These are phyloP conservation scores for Lathyrus tuberosus DNA, from an alignment of 306 rosid genomes.

Conservation along the genomic window DNA sequence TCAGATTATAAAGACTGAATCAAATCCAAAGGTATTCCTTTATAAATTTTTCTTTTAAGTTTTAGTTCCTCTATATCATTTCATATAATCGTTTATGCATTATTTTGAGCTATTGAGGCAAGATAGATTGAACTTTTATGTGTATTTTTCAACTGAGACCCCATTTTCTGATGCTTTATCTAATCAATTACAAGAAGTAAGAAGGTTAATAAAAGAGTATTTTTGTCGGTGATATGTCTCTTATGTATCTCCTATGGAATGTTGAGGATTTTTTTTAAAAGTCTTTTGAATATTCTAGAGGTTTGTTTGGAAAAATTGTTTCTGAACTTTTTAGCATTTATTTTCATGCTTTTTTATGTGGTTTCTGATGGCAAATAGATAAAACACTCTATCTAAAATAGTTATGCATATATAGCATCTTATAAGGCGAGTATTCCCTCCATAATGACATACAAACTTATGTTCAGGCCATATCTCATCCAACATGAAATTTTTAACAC, in stretches of 20 bases:
- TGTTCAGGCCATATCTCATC: no score
- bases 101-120: conserved; percentile 22
- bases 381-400: conserved; percentile 9
- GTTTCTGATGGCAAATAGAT: not conserved
- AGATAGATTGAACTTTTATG: conserved; percentile 15
- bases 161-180: conserved; percentile 13
- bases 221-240: conserved; percentile 7
- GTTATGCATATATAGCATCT: not conserved
- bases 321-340: not conserved
- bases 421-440: no score
- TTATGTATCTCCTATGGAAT: conserved; percentile 13
- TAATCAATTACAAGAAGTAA: conserved; percentile 22
- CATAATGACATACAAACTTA: no score
- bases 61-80: conserved; percentile 19
- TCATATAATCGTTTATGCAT: conserved; percentile 22
- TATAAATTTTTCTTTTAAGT: conserved; percentile 29
- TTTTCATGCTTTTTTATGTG: not conserved
- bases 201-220: conserved; percentile 1
- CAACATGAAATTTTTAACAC: no score
- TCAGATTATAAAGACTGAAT: conserved; percentile 65
- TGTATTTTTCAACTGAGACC: conserved; percentile 18
- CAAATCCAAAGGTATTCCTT: conserved; percentile 84
- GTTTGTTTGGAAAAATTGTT: conserved; percentile 5
- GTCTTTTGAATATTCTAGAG: conserved; percentile 14
- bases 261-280: not conserved